Conservation (phyloP, 345 rosid genomes). For the Noccaea caerulescens region DNA sequence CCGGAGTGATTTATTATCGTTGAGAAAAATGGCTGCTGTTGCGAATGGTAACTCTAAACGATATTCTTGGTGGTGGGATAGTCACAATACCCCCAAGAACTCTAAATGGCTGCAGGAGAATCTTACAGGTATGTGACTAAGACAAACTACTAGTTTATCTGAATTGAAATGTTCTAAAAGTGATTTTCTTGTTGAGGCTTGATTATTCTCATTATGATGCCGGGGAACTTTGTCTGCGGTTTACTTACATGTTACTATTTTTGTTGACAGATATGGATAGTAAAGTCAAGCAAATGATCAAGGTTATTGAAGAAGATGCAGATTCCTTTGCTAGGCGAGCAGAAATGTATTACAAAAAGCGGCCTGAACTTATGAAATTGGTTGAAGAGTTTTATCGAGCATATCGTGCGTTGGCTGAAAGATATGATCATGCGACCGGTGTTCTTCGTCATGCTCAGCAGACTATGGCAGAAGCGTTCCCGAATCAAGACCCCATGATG, state of each 20-base stretch:
- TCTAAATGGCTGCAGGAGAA: conserved; percentile 98
- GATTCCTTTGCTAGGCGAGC: conserved; percentile 99
- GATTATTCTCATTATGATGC: background rate
- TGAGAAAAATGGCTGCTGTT: conserved; percentile 56
- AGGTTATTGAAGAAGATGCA: conserved; percentile 96
- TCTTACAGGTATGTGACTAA: conserved; percentile 72
- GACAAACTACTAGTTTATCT: background rate
- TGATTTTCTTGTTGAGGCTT: conserved; percentile 17
- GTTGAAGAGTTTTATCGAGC: conserved; percentile 99
- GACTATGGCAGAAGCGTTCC: conserved; percentile 94
- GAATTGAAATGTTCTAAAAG: background rate
- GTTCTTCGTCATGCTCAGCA: conserved; percentile 89
- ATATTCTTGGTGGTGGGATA: conserved; percentile 99
- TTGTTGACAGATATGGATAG: conserved; percentile 81
- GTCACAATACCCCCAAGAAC: conserved; percentile 92
- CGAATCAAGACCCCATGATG: conserved; percentile 76
- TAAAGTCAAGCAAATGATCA: conserved; percentile 96
- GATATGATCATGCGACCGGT: conserved; percentile 96
- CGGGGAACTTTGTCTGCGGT: conserved; percentile 13
- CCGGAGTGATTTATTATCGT: conserved; percentile 12
- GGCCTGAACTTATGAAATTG: conserved; percentile 96
- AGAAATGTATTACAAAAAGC: conserved; percentile 97
- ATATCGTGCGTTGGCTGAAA: conserved; percentile 95
- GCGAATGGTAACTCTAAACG: conserved; percentile 56
- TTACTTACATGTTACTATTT: background rate